These are phyloP conservation scores for Trichoderma sp. DNA, from an alignment of 2,329 filamentous ascomycete species.

Conservation along the genomic window DNA sequence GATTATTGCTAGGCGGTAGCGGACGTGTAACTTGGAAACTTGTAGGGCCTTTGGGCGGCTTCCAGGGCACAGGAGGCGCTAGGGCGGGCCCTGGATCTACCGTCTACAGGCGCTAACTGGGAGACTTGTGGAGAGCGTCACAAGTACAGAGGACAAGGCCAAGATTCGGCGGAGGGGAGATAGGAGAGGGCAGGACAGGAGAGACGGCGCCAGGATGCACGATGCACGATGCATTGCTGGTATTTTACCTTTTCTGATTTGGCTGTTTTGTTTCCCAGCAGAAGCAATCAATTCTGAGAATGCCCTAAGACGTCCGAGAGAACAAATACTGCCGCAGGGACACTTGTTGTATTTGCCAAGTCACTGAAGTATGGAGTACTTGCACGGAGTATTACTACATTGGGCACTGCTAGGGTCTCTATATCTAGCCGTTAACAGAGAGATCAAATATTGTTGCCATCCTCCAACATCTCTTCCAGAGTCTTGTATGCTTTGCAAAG, in stretches of 20 bases:
- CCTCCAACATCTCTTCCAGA: not conserved
- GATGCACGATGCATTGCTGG: not conserved
- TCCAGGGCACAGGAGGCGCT: constrained; percentile 26
- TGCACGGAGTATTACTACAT: constrained; percentile 1
- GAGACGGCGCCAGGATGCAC: not conserved
- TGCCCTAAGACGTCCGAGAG: not conserved
- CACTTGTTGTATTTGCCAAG: not conserved
- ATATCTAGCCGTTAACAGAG: not conserved
- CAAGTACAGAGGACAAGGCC: not conserved
- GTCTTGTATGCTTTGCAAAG: not conserved
- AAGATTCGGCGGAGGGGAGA: not conserved
- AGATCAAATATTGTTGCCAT: not conserved
- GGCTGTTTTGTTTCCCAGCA: not conserved
- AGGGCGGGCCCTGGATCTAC: constrained; percentile 27
- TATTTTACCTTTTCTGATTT: too few relatives aligned
- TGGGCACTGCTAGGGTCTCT: not conserved
- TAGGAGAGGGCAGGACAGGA: not conserved
- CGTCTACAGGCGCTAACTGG: constrained; percentile 24
- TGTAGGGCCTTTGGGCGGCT: constrained; percentile 21
- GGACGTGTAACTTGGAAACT: constrained; percentile 12
- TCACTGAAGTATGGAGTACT: not conserved
- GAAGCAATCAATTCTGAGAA: not conserved
- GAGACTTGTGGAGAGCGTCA: constrained; percentile 5
- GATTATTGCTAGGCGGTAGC: constrained; percentile 22
- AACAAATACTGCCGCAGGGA: not conserved